Base-by-base conservation (phyloP, 208 protist genomes). In the Herpetomonas muscarum region DNA sequence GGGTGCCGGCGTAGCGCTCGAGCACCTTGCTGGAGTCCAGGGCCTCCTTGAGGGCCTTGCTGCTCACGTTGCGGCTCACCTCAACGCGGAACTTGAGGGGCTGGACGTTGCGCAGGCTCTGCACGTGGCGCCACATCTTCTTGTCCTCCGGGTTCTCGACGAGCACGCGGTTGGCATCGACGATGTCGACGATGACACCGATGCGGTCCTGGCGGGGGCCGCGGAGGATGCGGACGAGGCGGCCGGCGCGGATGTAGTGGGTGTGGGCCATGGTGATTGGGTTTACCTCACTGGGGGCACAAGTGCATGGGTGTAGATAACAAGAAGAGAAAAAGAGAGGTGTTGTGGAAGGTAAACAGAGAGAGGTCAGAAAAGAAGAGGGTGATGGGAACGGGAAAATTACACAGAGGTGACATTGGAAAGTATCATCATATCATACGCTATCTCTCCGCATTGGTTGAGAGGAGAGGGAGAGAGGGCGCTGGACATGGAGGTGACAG, bases 81-180 rank as follows among this genome's bases (percentile, higher is more conserved):
- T 60, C 47, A 41, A 82, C 71, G 60, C 52, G 56, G 74, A 89
- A 84, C 74, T 85, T 82, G 64, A 94, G 78, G 58, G 87, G 83
- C 76, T 88, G 79, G 36, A 94, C 69, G 66, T 94, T 94, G 71
- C 86, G 83, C 49, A 94, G 68, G 76, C 81, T 91, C 83, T 91
- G 81, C 53, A 94, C 87, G 65, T 94, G 87, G 58, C 87, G 83
- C 83, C 87, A 91, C 83, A 94, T 91, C 83, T 91, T 94, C 60
- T 69, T 50, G 58, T 94, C 87, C 64, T 67, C 61, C n/a, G 87
- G 74, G 74, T 94, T 94, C 81, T 94, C 87, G 55, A 94, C 87
- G 44, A 94, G 75, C 46, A 94, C 73, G 68, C 87, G 87, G 79
- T 90, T 94, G 76, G 62, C 83, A 67, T 94, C 87, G 55, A 94